Evolutionary conservation across 2,329 filamentous ascomycete genomes (phyloP), one percentile per base, ranked within the genome.

Genomic region (Diplodia mutila): DNA sequence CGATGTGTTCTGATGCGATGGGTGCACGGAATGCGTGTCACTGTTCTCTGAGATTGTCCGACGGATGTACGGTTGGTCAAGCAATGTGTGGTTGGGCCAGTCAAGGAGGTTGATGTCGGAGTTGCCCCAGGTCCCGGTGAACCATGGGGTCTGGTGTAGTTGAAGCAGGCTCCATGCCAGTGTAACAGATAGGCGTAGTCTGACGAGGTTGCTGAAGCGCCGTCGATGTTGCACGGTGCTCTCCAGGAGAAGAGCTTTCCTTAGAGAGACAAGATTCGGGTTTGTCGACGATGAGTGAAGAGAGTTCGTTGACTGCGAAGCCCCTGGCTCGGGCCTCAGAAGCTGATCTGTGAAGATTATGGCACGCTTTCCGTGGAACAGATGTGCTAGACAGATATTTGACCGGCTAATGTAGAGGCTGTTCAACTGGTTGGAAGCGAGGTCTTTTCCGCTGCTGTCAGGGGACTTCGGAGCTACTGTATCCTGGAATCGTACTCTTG

Each of bases 131-230:
- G 69, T 65, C 9, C 72, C 68, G 1, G 68, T 65, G 6, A 75
- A 70, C 72, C 72, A 75, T 2, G 71, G 69, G 1, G 72, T 75
- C 48, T 74, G 68, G 29, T 74, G 70, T 1, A 75, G 66, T 37
- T 75, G 72, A 2, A 74, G 48, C 1, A 74, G 71, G 29, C 71
- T 73, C 1, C 70, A 74, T 0, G 73, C 70, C 2, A 75, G 66
- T 1, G 68, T 71, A 12, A 75, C 70, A 16, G 71, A 69, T 9
- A 74, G 23, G 12, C 68, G 68, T 1, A 75, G 65, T 8, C 71
- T 69, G 16, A 71, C 70, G 4, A 64, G 69, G 1, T 69, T 67
- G 9, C 70, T 65, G 32, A 74, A 73, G 9, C 53, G 34, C 4
- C 32, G 29, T 32, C 34, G 53, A 8, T 57, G 39, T 21, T 37